Evolutionary conservation across 116 monocot species (phyloP).

Genomic region (Zostera marina): DNA sequence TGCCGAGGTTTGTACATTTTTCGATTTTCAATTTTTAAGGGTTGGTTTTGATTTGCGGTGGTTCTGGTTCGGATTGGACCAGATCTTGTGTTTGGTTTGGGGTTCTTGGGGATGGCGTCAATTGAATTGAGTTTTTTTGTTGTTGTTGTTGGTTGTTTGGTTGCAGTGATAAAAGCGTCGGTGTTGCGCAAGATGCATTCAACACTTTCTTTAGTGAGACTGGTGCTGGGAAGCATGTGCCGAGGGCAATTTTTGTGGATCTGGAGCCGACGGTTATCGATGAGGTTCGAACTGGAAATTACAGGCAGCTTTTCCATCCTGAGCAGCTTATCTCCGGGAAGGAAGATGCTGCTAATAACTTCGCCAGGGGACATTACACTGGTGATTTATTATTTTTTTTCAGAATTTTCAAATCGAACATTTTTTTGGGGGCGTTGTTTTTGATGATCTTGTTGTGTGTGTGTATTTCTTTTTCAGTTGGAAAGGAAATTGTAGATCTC

Average conservation of each 20-base stretch:
- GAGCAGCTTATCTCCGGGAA: constrained; percentile 30
- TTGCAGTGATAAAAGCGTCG: constrained; percentile 15
- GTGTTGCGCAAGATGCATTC: constrained; percentile 31
- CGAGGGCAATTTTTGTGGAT: constrained; percentile 25
- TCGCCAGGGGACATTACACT: constrained; percentile 21
- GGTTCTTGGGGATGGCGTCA: background rate
- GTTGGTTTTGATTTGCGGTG: background rate
- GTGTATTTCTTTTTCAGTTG: constrained; percentile 7
- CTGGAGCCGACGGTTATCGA: constrained; percentile 26
- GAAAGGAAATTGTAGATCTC: constrained; percentile 24
- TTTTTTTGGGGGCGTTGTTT: background rate
- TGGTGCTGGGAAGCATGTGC: constrained; percentile 26
- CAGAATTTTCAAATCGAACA: too few species aligned
- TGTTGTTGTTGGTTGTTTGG: background rate
- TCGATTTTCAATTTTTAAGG: background rate
- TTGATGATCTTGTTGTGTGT: background rate
- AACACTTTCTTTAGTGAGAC: constrained; percentile 31
- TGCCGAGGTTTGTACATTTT: constrained; percentile 20
- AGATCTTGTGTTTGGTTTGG: background rate
- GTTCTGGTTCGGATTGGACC: background rate
- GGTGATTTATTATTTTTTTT: background rate
- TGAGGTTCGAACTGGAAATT: constrained; percentile 18
- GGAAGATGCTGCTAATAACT: constrained; percentile 29
- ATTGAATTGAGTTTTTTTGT: background rate
- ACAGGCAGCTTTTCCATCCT: constrained; percentile 24